Evolutionary conservation across 768 basidiomycete genomes (phyloP).

Genomic region (Dacryopinax spathularia): DNA sequence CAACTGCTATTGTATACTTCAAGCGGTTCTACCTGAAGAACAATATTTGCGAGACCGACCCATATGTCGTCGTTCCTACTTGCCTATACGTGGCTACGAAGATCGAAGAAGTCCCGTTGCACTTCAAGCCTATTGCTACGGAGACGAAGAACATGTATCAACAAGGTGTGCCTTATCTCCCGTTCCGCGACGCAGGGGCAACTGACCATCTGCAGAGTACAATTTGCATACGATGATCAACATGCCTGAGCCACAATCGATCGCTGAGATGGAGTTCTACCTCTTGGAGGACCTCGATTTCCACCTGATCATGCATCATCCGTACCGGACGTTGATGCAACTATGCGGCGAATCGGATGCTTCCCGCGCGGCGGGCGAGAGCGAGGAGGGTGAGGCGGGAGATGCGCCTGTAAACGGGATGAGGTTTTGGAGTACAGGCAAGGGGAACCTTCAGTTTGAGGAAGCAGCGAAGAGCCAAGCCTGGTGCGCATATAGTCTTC

Average conservation of each 20-base stretch:
- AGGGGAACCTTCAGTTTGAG: constrained; percentile 64
- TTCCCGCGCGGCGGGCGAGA: constrained; percentile 8
- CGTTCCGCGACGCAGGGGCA: background rate
- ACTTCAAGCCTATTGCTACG: constrained; percentile 80
- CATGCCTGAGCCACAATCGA: constrained; percentile 12
- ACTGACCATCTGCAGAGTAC: background rate
- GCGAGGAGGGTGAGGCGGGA: constrained; percentile 30
- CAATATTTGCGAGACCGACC: constrained; percentile 88
- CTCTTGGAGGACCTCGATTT: constrained; percentile 93
- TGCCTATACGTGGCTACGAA: constrained; percentile 96
- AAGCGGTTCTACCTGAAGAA: constrained; percentile 95
- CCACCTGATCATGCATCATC: constrained; percentile 85
- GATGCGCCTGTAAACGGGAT: constrained; percentile 41
- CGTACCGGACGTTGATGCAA: constrained; percentile 75
- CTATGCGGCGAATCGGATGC: constrained; percentile 46
- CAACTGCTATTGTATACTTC: constrained; percentile 91
- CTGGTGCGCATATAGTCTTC: too few species aligned
- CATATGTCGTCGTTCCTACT: constrained; percentile 79
- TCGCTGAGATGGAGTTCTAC: constrained; percentile 99
- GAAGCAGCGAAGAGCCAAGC: constrained; percentile 71
- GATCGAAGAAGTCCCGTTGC: constrained; percentile 88
- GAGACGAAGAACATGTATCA: constrained; percentile 28
- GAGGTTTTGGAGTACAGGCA: constrained; percentile 66
- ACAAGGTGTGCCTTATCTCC: background rate
- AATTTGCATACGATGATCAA: background rate